phyloP scores from a whole-genome alignment of 306 rosid species.

The Corylus americana region DNA sequence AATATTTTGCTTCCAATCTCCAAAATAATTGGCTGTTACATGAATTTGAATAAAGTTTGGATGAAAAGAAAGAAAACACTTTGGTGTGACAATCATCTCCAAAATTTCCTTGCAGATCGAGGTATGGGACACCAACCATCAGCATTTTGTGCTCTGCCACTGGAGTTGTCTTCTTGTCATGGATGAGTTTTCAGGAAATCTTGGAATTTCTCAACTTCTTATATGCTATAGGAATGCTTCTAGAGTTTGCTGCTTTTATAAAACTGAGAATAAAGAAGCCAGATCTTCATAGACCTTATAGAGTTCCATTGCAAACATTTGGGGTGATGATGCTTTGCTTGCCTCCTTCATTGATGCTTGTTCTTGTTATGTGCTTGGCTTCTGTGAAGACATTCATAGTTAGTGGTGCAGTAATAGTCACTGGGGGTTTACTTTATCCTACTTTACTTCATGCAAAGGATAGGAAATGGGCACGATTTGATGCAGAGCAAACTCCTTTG shows the following conservation, averaged over 20 bases:
- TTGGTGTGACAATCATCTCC: conserved; percentile 19
- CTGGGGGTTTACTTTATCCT: conserved; percentile 70
- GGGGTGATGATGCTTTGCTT: conserved; percentile 71
- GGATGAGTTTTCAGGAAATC: conserved; percentile 94
- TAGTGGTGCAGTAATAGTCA: conserved; percentile 49
- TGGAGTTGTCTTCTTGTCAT: conserved; percentile 85
- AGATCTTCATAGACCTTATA: conserved; percentile 77
- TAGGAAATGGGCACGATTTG: conserved; percentile 48
- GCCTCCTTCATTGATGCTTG: conserved; percentile 70
- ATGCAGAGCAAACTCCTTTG: conserved; percentile 34
- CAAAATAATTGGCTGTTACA: background rate
- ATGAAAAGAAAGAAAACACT: background rate
- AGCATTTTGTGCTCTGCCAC: conserved; percentile 82
- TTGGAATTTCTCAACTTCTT: conserved; percentile 85
- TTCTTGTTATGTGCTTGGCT: conserved; percentile 89
- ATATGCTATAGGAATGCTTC: conserved; percentile 86
- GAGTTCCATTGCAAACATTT: conserved; percentile 69
- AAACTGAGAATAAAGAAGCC: conserved; percentile 68
- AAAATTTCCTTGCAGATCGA: conserved; percentile 49
- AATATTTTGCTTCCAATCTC: background rate
- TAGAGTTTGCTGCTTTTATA: conserved; percentile 82
- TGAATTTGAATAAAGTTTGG: background rate
- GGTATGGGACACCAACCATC: conserved; percentile 79
- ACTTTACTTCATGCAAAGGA: conserved; percentile 55
- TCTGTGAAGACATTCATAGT: conserved; percentile 63